Conservation (phyloP, 768 basidiomycete species). For the Dioszegia crocea region DNA sequence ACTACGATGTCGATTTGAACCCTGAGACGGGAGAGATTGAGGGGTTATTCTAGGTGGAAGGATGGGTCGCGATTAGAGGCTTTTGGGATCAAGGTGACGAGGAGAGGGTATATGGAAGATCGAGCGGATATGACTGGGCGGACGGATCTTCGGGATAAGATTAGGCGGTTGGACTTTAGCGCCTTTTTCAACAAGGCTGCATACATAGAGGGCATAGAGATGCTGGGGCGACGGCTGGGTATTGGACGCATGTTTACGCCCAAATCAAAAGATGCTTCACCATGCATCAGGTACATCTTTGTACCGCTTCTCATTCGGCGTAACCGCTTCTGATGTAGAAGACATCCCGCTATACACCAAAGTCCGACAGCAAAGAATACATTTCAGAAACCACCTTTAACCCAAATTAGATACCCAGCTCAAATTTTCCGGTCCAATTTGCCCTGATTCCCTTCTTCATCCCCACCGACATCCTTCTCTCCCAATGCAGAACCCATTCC, state of each 20-base stretch:
- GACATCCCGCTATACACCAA: neutral
- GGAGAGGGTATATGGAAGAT: neutral
- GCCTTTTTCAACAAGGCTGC: neutral
- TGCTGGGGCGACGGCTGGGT: neutral
- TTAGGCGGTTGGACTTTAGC: neutral
- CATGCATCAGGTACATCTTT: neutral
- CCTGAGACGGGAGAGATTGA: slow-evolving; percentile 70
- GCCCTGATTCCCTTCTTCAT: too few relatives aligned
- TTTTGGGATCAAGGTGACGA: neutral
- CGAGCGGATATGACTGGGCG: neutral
- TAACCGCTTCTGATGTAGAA: neutral
- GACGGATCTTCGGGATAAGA: neutral
- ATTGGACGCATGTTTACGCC: too few relatives aligned
- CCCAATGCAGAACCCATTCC: neutral
- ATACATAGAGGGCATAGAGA: neutral
- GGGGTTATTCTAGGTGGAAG: slow-evolving; percentile 67
- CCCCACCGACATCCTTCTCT: neutral
- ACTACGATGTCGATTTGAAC: slow-evolving; percentile 50
- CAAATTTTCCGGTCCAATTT: too few relatives aligned
- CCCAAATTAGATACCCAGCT: too few relatives aligned
- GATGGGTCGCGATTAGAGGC: too few relatives aligned
- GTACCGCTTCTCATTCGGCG: neutral
- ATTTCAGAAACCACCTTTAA: neutral
- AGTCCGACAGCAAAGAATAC: neutral
- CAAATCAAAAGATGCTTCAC: neutral